Evolutionary conservation across 768 basidiomycete species (phyloP).

Genomic region (Albatrellus ellisii): DNA sequence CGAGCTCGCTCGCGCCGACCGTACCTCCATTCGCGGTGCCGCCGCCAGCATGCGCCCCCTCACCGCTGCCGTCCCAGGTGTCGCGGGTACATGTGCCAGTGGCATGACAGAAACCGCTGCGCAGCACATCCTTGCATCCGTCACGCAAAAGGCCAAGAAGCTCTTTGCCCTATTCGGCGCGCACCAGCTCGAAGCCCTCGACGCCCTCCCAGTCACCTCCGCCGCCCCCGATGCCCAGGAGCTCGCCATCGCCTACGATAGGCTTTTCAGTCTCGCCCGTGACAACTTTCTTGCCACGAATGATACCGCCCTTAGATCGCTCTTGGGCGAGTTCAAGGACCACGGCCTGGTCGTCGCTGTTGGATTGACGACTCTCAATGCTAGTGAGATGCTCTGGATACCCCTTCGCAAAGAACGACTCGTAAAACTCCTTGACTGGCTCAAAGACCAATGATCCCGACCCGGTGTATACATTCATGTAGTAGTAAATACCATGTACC

Average conservation of each 20-base stretch:
- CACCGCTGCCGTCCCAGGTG: constrained; percentile 5
- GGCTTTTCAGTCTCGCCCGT: constrained; percentile 59
- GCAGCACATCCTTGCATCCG: constrained; percentile 71
- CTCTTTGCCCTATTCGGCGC: constrained; percentile 62
- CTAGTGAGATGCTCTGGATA: constrained; percentile 71
- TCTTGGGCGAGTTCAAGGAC: constrained; percentile 85
- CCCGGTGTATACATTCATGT: no score
- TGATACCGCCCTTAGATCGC: constrained; percentile 68
- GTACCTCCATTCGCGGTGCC: background rate
- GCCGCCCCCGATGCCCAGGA: constrained; percentile 25
- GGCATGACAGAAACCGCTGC: constrained; percentile 67
- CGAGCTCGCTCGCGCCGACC: constrained; percentile 5
- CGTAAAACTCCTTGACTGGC: constrained; percentile 22
- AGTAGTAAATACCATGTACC: no score
- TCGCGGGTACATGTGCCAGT: constrained; percentile 14
- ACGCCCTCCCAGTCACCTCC: constrained; percentile 25
- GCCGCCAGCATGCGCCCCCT: background rate
- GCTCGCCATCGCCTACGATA: constrained; percentile 48
- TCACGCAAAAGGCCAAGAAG: constrained; percentile 78
- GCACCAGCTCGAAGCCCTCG: constrained; percentile 52
- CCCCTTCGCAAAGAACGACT: constrained; percentile 72
- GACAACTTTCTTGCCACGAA: constrained; percentile 84
- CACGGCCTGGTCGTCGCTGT: constrained; percentile 66
- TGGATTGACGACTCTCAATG: constrained; percentile 15
- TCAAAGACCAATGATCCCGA: constrained; percentile 6